Base-by-base conservation (phyloP, 495 filamentous ascomycete genomes). In the Tetracladium setigerum region DNA sequence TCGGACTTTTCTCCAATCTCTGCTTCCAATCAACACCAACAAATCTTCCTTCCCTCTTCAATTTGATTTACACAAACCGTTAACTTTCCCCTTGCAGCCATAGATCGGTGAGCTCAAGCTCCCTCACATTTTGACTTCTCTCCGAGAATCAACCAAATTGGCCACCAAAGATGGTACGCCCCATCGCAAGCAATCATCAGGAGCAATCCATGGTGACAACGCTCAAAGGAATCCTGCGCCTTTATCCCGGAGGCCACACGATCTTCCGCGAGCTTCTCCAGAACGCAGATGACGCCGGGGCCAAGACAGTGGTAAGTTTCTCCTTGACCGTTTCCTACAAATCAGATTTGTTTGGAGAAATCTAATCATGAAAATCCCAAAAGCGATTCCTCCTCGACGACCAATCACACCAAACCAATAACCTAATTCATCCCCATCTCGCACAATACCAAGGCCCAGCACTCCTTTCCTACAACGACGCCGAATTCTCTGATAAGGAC, bases 401-500 rank as follows among this genome's bases (percentile, higher is more conserved):
- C 7, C 41, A n/a, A 19, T 47, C 36, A 4, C 36, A 67, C 45
- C 46, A 61, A 13, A 47, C 37, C 9, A 30, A 47, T 5, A 39
- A 56, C 16, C 50, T 71, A 22, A 36, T 70, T 6, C 44, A 70
- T 43, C 22, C 40, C 9, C 56, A 42, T 4, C 47, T 70, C n/a
- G 51, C 35, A 35, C 48, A 66, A 45, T 68, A 62, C 38, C 65
- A 67, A 41, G 68, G 68, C 5, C 67, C 68, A 3, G 59, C 68
- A n/a, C 42, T 71, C 7, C 39, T 71, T 16, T 64, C 62, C 8
- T 63, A 53, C 38, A 71, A 68, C 47, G 59, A 69, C 45, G 62
- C 54, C 19, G 42, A 56, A 14, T 70, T 71, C 38, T 42, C 53
- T 0, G 53, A 59, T 10, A 37, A 47, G 7, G 67, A 71, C 41